These are phyloP conservation scores for Polygonum aviculare DNA, from an alignment of 148 eudicot genomes.

Conservation along the genomic window DNA sequence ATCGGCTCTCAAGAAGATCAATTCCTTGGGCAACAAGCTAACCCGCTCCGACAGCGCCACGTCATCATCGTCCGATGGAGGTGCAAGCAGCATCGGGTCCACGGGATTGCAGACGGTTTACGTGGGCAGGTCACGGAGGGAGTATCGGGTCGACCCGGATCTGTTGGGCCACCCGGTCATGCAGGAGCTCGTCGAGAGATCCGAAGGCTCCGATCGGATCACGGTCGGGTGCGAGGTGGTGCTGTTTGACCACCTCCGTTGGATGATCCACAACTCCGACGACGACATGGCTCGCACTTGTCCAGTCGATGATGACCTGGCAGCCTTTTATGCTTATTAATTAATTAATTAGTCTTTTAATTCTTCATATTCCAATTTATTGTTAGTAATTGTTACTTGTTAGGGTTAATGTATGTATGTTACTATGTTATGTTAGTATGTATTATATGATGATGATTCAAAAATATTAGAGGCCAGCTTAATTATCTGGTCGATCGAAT, in stretches of 20 bases:
- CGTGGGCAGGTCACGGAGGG: conserved; percentile 44
- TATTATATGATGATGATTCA: too few relatives aligned
- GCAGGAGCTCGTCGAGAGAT: conserved; percentile 24
- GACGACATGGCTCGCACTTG: conserved; percentile 18
- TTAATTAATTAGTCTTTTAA: neutral
- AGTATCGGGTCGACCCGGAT: conserved; percentile 31
- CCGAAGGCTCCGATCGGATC: conserved; percentile 20
- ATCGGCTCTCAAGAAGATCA: conserved; percentile 32
- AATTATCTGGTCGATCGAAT: too few relatives aligned
- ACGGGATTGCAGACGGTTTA: conserved; percentile 26
- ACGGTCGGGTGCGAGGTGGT: conserved; percentile 50
- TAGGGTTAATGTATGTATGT: neutral
- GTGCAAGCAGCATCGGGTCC: neutral
- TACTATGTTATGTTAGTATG: too few relatives aligned
- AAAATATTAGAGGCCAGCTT: too few relatives aligned
- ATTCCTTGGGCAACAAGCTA: conserved; percentile 22
- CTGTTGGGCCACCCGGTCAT: conserved; percentile 34
- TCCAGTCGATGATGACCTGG: conserved; percentile 47
- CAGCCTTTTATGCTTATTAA: conserved; percentile 35
- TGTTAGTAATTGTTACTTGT: neutral
- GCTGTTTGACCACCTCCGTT: conserved; percentile 55
- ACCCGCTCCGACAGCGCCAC: conserved; percentile 3
- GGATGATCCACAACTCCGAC: conserved; percentile 48
- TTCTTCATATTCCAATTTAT: neutral
- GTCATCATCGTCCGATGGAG: neutral